Evolutionary conservation across 768 basidiomycete species (phyloP), one percentile per base, ranked within the genome.

Genomic region (Russula compacta): DNA sequence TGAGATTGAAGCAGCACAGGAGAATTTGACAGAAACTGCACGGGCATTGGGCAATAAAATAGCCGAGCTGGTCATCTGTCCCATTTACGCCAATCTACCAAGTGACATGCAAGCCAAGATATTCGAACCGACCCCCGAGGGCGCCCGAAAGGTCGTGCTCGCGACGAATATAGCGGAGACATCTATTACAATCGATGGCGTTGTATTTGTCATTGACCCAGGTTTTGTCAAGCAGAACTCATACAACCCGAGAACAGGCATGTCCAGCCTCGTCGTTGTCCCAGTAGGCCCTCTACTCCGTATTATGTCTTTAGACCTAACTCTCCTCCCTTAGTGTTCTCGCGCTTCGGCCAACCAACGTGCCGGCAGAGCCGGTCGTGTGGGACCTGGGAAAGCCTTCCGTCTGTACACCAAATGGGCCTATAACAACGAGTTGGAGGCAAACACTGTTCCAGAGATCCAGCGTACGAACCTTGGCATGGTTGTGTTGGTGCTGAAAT

Each of bases 91-190:
- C 64, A 98, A 97, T 71, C 75, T 99, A n/a, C 97, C 97, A 1
- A 95, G 92, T 67, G 97, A 99, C 63, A 95, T 99, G 95, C 97
- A 99, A 72, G 89, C 94, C 40, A 97, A 98, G 76, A 99, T 99
- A 59, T 99, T 99, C 73, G 97, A 99, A 73, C 95, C 97, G 0
- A 99, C 97, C 5, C 97, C 95, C 1, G 89, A 91, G 56, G 94
- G 94, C 19, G 92, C 97, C 32, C 81, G 97, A 59, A 99, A 99
- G 75, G 95, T 99, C 50, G 97, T 99, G 19, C 78, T 99, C 33
- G 97, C 97, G 3, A 99, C 97, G 21, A 99, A 99, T 70, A 98
- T 99, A 65, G 97, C 97, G n/a, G 97, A 99, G 74, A 99, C 97
- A 4, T 95, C 92, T 6, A 99, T 99, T 71, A 99, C 97, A 8